Evolutionary conservation across 2,329 filamentous ascomycete genomes (phyloP).

Genomic region (Ceratocystis colombiana): DNA sequence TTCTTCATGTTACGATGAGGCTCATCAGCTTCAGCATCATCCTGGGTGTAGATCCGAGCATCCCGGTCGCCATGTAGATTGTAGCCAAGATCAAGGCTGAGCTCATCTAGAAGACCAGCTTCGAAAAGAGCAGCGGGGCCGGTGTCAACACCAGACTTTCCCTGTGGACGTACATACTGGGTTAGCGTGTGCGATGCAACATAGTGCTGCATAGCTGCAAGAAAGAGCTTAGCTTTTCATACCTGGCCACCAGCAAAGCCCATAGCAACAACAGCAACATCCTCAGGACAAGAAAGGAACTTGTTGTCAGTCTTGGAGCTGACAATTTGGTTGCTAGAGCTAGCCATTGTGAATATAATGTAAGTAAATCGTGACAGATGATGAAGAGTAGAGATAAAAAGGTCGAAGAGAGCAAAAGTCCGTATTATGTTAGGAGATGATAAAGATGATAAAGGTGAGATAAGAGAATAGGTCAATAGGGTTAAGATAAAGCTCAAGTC

Average conservation of each 20-base stretch:
- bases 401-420: not conserved
- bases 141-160: conserved; percentile 84
- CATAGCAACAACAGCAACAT: conserved; percentile 86
- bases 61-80: conserved; percentile 71
- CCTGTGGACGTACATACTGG: conserved; percentile 40
- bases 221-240: conserved; percentile 31
- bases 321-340: conserved; percentile 36
- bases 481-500: conserved; percentile 18
- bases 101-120: conserved; percentile 72
- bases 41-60: conserved; percentile 71
- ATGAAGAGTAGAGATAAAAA: not conserved
- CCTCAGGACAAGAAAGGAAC: conserved; percentile 68
- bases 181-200: conserved; percentile 22
- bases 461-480: not conserved
- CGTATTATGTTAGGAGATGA: not conserved
- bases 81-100: conserved; percentile 79
- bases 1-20: conserved; percentile 91
- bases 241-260: conserved; percentile 96
- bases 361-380: not conserved
- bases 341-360: conserved; percentile 20
- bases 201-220: not conserved
- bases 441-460: conserved; percentile 16
- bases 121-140: conserved; percentile 83
- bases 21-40: conserved; percentile 62
- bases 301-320: conserved; percentile 50